phyloP scores from a whole-genome alignment of 352 stramenopile species.

The Globisporangium cystogenes region DNA sequence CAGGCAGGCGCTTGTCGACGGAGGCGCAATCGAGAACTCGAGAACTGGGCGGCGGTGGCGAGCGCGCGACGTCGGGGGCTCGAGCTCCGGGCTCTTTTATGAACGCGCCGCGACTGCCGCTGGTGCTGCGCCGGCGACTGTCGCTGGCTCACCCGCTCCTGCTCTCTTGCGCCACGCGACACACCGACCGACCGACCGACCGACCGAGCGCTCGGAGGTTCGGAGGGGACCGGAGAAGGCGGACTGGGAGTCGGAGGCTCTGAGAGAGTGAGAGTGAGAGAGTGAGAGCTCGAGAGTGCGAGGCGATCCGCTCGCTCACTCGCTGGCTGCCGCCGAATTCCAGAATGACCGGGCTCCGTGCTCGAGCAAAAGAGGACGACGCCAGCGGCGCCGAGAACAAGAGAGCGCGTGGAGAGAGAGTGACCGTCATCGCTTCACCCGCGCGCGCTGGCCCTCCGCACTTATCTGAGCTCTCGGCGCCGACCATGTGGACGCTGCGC shows the following conservation, averaged over 20 bases:
- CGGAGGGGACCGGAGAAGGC: not conserved
- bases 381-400: not conserved
- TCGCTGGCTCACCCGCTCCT: not conserved
- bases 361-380: not conserved
- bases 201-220: not conserved
- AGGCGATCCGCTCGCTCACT: too few relatives aligned
- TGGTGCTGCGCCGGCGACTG: not conserved
- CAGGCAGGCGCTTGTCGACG: not conserved
- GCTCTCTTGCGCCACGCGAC: slow-evolving; percentile 2
- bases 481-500: slow-evolving; percentile 7
- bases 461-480: not conserved
- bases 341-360: not conserved
- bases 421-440: not conserved
- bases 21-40: not conserved
- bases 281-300: not conserved
- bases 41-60: not conserved
- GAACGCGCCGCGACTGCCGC: not conserved
- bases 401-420: not conserved
- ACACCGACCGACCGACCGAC: not conserved
- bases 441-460: not conserved
- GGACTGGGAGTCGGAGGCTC: not conserved
- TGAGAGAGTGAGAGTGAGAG: too few relatives aligned
- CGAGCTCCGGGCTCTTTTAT: not conserved
- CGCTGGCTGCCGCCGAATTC: not conserved
- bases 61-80: not conserved